Evolutionary conservation across 768 basidiomycete species (phyloP), one percentile per base, ranked within the genome.

Genomic region (Suillus placidus): DNA sequence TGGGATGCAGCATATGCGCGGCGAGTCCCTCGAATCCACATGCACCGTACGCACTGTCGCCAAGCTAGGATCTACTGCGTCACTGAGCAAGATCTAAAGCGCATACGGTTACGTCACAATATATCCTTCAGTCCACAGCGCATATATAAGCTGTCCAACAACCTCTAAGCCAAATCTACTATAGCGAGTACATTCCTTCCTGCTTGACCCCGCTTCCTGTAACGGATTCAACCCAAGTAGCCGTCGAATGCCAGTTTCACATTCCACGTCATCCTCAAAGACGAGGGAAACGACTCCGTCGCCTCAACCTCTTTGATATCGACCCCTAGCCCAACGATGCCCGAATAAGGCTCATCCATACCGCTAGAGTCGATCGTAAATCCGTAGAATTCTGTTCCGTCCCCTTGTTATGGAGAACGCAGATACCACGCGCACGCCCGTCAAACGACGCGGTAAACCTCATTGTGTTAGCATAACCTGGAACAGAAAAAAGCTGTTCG

Each of bases 231-330:
- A 58, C 57, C 57, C 18, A 58, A 30, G 6, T 58, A 30, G 10
- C 57, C 57, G 10, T 58, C 23, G 10, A 58, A 58, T 16, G 57
- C 57, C 9, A 58, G 26, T 58, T 58, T 58, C 14, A 58, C 57
- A 12, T 58, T 58, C 57, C 57, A 58, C 9, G 57, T 58, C 57
- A 58, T 58, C 23, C 57, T 58, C 38, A 58, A 58, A 40, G 26
- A 58, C 16, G 57, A 58, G 26, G 57, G 57, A 18, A 40, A 58
- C 38, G 57, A 58, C 38, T 58, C 57, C 20, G 38, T 58, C 57
- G 57, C 57, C 40, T 58, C 57, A 18, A 58, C 57, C 38, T 58
- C 57, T 58, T 40, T 58, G 10, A 58, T 58, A 38, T 58, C 57
- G 57, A 58, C 57, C 9, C 57, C 57, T 40, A 38, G 57, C 3